These are phyloP conservation scores for Tubosaeta sp. DNA, from an alignment of 768 basidiomycete species.

Conservation along the genomic window DNA sequence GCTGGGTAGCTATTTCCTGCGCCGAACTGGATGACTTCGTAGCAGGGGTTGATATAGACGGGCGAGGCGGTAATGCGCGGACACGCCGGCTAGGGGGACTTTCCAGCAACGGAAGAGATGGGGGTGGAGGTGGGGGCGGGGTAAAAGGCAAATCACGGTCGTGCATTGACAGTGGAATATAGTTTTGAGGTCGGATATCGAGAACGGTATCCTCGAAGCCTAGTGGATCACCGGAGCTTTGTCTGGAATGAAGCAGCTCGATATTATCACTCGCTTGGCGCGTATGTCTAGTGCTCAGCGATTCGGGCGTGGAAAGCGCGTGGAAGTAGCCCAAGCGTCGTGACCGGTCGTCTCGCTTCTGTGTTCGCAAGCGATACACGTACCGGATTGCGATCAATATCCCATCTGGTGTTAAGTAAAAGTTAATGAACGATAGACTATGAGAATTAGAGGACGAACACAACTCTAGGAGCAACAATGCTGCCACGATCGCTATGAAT, in stretches of 20 bases:
- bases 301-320: conserved; percentile 18
- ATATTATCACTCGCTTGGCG: conserved; percentile 27
- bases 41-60: not conserved
- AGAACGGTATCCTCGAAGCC: conserved; percentile 17
- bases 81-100: conserved; percentile 15
- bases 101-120: conserved; percentile 8
- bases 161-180: conserved; percentile 13
- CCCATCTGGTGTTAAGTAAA: conserved; percentile 36
- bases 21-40: not conserved
- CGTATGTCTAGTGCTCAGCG: conserved; percentile 9
- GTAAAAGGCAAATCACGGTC: conserved; percentile 13
- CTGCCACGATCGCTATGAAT: conserved; percentile 41
- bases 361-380: conserved; percentile 45
- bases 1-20: not conserved
- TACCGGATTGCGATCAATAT: conserved; percentile 51
- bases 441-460: conserved; percentile 39
- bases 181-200: conserved; percentile 19
- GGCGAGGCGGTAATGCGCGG: conserved; percentile 31
- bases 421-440: not conserved
- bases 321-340: conserved; percentile 32
- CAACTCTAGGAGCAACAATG: conserved; percentile 49
- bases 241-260: conserved; percentile 22
- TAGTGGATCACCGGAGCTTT: conserved; percentile 7
- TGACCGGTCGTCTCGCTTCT: conserved; percentile 42
- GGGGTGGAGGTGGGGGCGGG: conserved; percentile 10